Evolutionary conservation across 192 early-diverging fungal genomes (phyloP), one percentile per base, ranked within the genome.

Genomic region (Blastocladiella britannica): DNA sequence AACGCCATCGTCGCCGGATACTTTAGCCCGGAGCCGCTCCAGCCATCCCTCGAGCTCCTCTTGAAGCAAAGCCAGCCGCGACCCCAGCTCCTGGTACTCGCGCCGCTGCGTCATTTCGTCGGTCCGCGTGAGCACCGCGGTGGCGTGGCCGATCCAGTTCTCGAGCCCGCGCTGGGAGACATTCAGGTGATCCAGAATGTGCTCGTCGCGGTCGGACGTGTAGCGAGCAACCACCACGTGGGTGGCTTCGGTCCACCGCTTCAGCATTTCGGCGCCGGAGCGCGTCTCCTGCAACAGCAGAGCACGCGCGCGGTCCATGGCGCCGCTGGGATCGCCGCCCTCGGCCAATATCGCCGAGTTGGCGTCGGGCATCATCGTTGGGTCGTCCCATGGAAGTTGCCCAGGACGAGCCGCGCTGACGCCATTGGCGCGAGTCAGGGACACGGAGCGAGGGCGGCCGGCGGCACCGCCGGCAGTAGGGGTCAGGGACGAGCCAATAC

Each of bases 1-100:
- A 28, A 76, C 68, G 0, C 75, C 75, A 56, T 79, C 77, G 54
- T 79, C 77, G 25, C 77, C 77, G 1, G 67, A 62, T 3, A 73
- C 69, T 25, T 75, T 57, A 28, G 52, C 43, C 52, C 72, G 71
- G 28, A 79, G 52, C 58, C 78, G 78, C 20, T 27, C 65, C 7
- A 74, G 56, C 77, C 77, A 79, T 22, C 73, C 72, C 37, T 71
- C 69, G 30, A 79, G 65, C 55, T 71, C 70, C n/a, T 53, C 29
- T 0, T 59, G 63, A 24, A 74, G 58, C 37, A 61, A 56, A 8
- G 58, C 58, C n/a, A 78, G 58, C 37, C 63, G 65, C 15, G 70
- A 69, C 27, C 55, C 65, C 43, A 79, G 47, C 3, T 68, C 66
- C 7, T 58, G 53, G 58, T 75, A 79, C 37, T 73, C 69, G 26